Evolutionary conservation across 176 grass and related monocot species (phyloP), one percentile per base, ranked within the genome.

Genomic region (Chloris gayana): DNA sequence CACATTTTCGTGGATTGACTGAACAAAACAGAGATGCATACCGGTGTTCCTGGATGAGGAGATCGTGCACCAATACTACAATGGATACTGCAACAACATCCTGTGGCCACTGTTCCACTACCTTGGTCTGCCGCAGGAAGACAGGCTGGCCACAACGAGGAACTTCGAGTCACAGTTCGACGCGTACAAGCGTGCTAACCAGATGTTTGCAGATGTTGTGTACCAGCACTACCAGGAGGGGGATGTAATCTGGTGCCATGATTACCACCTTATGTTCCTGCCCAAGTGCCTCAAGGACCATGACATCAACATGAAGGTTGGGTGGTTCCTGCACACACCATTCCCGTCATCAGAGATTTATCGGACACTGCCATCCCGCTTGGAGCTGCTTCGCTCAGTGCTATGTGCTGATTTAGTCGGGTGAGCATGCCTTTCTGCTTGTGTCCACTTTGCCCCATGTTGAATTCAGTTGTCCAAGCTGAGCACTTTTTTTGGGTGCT

Each of bases 11-110:
- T 75, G 73, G 78, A 73, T 54, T 82, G 39, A 76, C 19, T 76
- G 14, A 62, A 75, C 70, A 49, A 77, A 89, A 45, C 88, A 99
- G 97, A 99, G 93, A 62, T 99, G 97, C 74, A 99, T 99, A 58
- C 97, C 97, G 9, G 97, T 99, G 27, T 99, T 99, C 78, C 88
- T 99, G 54, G 97, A 99, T 2, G 97, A 99, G 85, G 97, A 99
- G 84, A 99, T 99, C 26, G 97, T 96, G 68, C 97, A 99, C 69
- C 97, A 96, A 41, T 99, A 99, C 73, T 99, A 99, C 76, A 99
- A 99, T 61, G 97, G 97, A 1, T 99, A 99, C 82, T 99, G 97
- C 83, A 99, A 99, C 84, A 99, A 99, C 81, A 99, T 99, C 60
- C 75, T 99, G 35, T 99, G 97, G 97, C 97, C 97, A 32, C 87